A percentile compares a stretch with the other conserved stretches of the same genome.
Conservation (phyloP, 495 filamentous ascomycete species). For the Lentithecium fluviatile region DNA sequence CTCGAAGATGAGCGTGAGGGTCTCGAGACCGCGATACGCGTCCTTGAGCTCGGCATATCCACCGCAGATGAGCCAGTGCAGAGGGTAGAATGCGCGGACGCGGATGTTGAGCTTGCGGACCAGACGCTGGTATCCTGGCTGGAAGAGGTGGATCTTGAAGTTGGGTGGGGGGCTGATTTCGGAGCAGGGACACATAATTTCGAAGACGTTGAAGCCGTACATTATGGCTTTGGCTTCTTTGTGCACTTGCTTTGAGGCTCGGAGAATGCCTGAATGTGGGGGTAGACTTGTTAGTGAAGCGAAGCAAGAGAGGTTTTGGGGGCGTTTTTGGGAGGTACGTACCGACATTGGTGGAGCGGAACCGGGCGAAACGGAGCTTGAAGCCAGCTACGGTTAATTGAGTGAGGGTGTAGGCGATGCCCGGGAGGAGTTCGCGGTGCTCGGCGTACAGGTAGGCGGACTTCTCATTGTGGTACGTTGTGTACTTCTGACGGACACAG, state of each 20-base stretch:
- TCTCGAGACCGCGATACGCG: slow-evolving; percentile 8
- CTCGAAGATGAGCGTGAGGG: slow-evolving; percentile 18
- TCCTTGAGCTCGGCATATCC: not conserved
- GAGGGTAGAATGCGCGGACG: not conserved
- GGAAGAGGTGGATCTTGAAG: slow-evolving; percentile 14
- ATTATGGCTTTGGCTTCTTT: slow-evolving; percentile 11
- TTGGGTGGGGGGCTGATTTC: slow-evolving; percentile 12
- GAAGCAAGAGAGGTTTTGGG: too few species aligned
- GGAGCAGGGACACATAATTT: slow-evolving; percentile 1
- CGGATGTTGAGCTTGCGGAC: slow-evolving; percentile 5
- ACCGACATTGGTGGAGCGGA: slow-evolving; percentile 10
- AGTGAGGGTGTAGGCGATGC: slow-evolving; percentile 3
- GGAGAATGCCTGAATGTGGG: slow-evolving; percentile 6
- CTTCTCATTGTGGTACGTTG: not conserved
- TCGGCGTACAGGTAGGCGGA: not conserved
- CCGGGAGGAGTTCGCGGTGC: slow-evolving; percentile 5
- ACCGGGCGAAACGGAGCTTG: not conserved
- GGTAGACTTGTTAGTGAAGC: slow-evolving; percentile 14
- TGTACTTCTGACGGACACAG: slow-evolving; percentile 14
- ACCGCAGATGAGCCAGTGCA: slow-evolving; percentile 5
- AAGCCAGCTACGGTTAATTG: not conserved
- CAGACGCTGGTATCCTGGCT: not conserved
- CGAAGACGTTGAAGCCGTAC: slow-evolving; percentile 21
- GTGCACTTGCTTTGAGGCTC: slow-evolving; percentile 8
- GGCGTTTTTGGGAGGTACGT: too few species aligned